Base-by-base conservation (phyloP, 2,329 filamentous ascomycete species). In the Cadophora luteo-olivacea region DNA sequence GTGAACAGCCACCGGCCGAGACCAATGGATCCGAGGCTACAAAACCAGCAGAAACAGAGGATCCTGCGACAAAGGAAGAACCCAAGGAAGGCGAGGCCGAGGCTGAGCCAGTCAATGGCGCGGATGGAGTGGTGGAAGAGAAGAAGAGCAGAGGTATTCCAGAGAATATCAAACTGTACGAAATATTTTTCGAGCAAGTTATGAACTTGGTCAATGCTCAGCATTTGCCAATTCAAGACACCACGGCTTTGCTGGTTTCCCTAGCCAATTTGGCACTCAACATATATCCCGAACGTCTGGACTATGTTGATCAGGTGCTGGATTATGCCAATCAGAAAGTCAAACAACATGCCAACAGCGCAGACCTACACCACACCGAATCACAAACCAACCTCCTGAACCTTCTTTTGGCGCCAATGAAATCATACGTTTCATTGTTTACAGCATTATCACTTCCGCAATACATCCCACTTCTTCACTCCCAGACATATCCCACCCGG, bases 161-260 rank as follows among this genome's bases (percentile, higher is more conserved):
- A 0, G 86, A 90, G 64, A 91, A 93, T 75, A 89, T 97, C 68
- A 95, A 93, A 80, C 87, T 99, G 29, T 98, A 98, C 79, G 94
- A 98, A 80, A 93, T 98, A 69, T 99, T 98, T 84, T 97, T 98
- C 77, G 91, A 94, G 63, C 96, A 98, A 80, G 96, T 98, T 70
- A 92, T 97, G 77, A 94, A 95, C 76, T 84, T 99, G 63, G 94
- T 98, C 70, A 95, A 94, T 80, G 92, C 92, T 64, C 93, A 97
- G 77, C 91, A 93, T 73, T 85, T 99, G 64, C 92, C 94, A 0
- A 95, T 99, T 72, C 94, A 97, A 79, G 97, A 99, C 78, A 97
- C 92, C 22, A 96, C 97, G 75, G 96, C 94, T 11, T 83, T 99
- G 52, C 85, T 98, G 55, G 95, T 97, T n/a, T 99, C 96, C 4